Conservation (phyloP, 192 early-diverging fungal genomes). For the Thamnidium elegans region DNA sequence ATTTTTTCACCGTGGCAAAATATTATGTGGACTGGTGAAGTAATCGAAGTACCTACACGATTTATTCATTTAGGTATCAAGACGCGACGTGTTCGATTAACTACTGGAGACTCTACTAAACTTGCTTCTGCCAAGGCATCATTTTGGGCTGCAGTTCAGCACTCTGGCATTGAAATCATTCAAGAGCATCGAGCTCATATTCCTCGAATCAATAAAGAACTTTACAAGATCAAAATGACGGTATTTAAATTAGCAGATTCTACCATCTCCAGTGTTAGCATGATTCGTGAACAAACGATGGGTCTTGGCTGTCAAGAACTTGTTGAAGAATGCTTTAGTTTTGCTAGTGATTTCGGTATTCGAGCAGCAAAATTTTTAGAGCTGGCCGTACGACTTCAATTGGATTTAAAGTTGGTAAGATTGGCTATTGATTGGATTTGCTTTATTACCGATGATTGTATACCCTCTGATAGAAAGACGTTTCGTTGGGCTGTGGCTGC, state of each 20-base stretch:
- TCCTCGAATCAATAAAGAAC: conserved; percentile 50
- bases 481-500: conserved; percentile 84
- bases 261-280: conserved; percentile 52
- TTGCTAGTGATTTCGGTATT: conserved; percentile 68
- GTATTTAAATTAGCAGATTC: conserved; percentile 53
- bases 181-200: conserved; percentile 59
- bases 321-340: conserved; percentile 67
- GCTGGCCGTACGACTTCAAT: conserved; percentile 50
- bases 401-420: conserved; percentile 65
- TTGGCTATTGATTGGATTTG: conserved; percentile 86
- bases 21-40: conserved; percentile 54
- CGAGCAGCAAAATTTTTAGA: conserved; percentile 60
- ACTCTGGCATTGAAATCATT: conserved; percentile 42
- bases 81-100: conserved; percentile 52
- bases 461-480: conserved; percentile 73
- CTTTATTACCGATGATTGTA: conserved; percentile 82
- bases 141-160: conserved; percentile 51
- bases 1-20: conserved; percentile 58
- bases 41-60: conserved; percentile 40
- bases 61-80: conserved; percentile 47
- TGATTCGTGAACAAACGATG: conserved; percentile 48
- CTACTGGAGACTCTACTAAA: conserved; percentile 43
- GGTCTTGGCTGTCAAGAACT: conserved; percentile 55
- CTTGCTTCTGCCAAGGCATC: conserved; percentile 43
- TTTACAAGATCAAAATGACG: conserved; percentile 57